phyloP scores from a whole-genome alignment of 805 yeast genomes.

The Kockiozyma suomiensis region DNA sequence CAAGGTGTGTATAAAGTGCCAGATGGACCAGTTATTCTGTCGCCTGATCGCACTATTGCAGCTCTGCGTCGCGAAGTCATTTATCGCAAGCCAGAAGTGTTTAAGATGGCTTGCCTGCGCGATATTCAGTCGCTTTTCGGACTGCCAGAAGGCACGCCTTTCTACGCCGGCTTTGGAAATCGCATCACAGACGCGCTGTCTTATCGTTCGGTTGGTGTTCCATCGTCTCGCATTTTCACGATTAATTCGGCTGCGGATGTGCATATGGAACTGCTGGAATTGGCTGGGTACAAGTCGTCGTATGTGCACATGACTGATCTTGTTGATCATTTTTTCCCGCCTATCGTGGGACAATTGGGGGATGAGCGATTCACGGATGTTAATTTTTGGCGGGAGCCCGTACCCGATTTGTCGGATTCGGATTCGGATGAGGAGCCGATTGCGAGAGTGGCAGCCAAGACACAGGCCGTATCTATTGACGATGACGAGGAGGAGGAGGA shows the following conservation, averaged over 20 bases:
- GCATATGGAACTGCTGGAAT: conserved; percentile 91
- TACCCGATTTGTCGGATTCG: conserved; percentile 51
- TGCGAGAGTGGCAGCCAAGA: background rate
- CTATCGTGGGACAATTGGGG: conserved; percentile 49
- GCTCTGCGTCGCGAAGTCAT: conserved; percentile 91
- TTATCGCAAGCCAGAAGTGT: conserved; percentile 94
- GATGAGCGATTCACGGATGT: conserved; percentile 79
- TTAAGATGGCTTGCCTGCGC: conserved; percentile 93
- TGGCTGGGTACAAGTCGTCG: conserved; percentile 88
- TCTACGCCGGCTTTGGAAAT: conserved; percentile 97
- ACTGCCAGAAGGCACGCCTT: conserved; percentile 48
- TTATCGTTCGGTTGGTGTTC: conserved; percentile 89
- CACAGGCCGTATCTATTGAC: conserved; percentile 16
- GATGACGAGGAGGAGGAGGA: conserved; percentile 41
- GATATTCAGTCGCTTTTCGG: conserved; percentile 78
- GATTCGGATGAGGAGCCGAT: conserved; percentile 33
- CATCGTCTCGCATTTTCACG: conserved; percentile 91
- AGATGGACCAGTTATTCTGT: conserved; percentile 86
- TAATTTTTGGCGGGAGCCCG: conserved; percentile 88
- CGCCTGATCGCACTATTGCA: conserved; percentile 96
- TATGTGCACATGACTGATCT: conserved; percentile 88
- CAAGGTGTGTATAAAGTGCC: conserved; percentile 76
- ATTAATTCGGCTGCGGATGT: conserved; percentile 97
- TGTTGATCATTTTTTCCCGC: conserved; percentile 97
- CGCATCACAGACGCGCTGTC: conserved; percentile 95